phyloP scores from a whole-genome alignment of 768 basidiomycete genomes.

The Lactarius vividus region DNA sequence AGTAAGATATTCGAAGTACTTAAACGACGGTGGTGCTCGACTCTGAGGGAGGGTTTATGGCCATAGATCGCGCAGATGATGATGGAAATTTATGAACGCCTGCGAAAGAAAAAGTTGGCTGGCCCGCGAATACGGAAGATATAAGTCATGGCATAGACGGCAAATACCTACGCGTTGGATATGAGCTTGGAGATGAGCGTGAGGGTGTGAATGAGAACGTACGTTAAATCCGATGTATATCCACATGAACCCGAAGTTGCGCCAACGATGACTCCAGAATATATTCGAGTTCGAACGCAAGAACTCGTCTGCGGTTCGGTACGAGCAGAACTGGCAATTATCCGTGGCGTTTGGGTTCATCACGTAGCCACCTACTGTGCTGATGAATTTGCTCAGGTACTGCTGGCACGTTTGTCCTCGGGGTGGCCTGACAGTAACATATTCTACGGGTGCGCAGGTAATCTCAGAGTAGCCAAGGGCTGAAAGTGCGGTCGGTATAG shows the following conservation, averaged over 20 bases:
- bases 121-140: slow-evolving; percentile 45
- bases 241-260: slow-evolving; percentile 47
- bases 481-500: slow-evolving; percentile 28
- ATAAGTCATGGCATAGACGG: slow-evolving; percentile 53
- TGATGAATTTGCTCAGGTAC: slow-evolving; percentile 46
- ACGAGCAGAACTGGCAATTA: slow-evolving; percentile 54
- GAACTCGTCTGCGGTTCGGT: slow-evolving; percentile 58
- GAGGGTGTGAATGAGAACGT: slow-evolving; percentile 28
- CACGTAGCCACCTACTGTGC: slow-evolving; percentile 46
- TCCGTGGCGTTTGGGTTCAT: slow-evolving; percentile 38
- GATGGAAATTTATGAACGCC: background rate
- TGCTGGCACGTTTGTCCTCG: slow-evolving; percentile 45
- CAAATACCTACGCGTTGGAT: slow-evolving; percentile 39
- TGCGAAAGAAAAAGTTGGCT: slow-evolving; percentile 27
- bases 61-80: background rate
- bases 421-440: slow-evolving; percentile 51
- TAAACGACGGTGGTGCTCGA: too few species aligned
- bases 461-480: slow-evolving; percentile 51
- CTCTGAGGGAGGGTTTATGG: too few species aligned
- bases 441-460: slow-evolving; percentile 57
- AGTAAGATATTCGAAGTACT: too few species aligned
- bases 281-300: slow-evolving; percentile 58
- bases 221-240: slow-evolving; percentile 46
- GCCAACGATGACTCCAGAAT: slow-evolving; percentile 49
- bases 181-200: background rate